phyloP scores from a whole-genome alignment of 176 grass and related monocot species.

The Aegilops umbellulata region DNA sequence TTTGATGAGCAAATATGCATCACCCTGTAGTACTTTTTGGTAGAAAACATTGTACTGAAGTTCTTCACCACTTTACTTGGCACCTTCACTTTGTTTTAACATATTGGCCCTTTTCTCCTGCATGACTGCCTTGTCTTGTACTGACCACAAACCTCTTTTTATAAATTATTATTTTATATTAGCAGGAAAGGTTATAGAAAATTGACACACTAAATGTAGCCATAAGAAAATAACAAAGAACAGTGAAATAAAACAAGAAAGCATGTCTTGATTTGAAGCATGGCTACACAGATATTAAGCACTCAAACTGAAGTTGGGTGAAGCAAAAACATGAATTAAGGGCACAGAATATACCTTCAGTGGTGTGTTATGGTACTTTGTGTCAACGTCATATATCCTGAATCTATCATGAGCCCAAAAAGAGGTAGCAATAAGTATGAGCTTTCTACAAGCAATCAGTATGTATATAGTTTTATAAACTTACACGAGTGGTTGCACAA shows the following conservation, averaged over 20 bases:
- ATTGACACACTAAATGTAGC: not conserved
- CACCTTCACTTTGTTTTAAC: not conserved
- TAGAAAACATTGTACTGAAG: not conserved
- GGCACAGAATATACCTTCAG: conserved; percentile 67
- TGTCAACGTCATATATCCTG: conserved; percentile 85
- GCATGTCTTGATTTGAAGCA: not conserved
- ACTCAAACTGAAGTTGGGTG: not conserved
- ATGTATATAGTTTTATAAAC: conserved; percentile 29
- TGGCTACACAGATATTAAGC: not conserved
- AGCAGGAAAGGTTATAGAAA: not conserved
- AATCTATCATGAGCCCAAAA: conserved; percentile 46
- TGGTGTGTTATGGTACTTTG: conserved; percentile 72
- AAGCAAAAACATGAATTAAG: not conserved
- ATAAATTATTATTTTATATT: not conserved
- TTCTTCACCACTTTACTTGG: conserved; percentile 6
- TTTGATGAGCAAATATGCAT: not conserved
- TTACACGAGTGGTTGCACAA: conserved; percentile 85
- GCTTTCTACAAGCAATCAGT: not conserved
- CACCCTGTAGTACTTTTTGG: not conserved
- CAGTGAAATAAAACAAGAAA: not conserved
- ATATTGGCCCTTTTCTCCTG: not conserved
- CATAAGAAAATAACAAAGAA: not conserved
- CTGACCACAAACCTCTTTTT: not conserved
- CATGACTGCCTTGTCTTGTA: not conserved
- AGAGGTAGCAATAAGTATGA: conserved; percentile 18